Conservation (phyloP, 495 filamentous ascomycete genomes). For the Penicillium arizonense region DNA sequence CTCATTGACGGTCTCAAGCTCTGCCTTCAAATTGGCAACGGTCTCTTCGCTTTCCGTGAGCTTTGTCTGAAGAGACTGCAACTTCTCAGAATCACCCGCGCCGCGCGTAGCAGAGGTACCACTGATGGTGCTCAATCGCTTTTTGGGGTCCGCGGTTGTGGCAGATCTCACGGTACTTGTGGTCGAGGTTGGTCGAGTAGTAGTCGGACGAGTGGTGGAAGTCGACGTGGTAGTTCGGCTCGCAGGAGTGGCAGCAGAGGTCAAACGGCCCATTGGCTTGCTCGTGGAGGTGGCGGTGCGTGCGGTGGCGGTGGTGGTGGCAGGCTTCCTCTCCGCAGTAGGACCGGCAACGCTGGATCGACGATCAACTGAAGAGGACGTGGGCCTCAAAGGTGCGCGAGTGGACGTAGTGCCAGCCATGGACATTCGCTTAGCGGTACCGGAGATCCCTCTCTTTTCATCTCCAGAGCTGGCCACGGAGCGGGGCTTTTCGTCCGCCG, state of each 20-base stretch:
- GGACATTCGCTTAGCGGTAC: constrained; percentile 49
- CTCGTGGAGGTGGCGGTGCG: constrained; percentile 32
- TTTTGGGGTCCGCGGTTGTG: constrained; percentile 26
- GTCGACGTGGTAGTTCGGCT: constrained; percentile 25
- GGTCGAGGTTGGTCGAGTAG: constrained; percentile 23
- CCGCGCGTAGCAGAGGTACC: constrained; percentile 19
- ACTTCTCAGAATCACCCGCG: constrained; percentile 35
- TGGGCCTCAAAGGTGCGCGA: constrained; percentile 35
- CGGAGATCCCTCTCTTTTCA: constrained; percentile 43
- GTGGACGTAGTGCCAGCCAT: constrained; percentile 37
- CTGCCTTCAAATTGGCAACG: constrained; percentile 35
- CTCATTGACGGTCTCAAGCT: constrained; percentile 40
- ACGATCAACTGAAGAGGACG: constrained; percentile 37
- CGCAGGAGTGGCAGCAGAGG: constrained; percentile 26
- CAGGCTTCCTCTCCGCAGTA: constrained; percentile 31
- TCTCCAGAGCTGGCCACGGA: constrained; percentile 47
- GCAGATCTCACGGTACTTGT: constrained; percentile 21
- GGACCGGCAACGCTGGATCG: constrained; percentile 42
- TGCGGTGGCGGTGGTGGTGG: constrained; percentile 25
- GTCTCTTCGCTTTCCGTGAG: constrained; percentile 44
- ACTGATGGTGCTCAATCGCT: constrained; percentile 33
- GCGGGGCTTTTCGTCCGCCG: constrained; percentile 47
- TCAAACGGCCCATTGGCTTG: constrained; percentile 28
- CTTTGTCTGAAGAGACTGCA: constrained; percentile 40
- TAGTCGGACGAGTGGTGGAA: constrained; percentile 20